Percentiles rank a stretch among this genome's conserved stretches.
phyloP scores from a whole-genome alignment of 805 yeast genomes.

The Yamadazyma olivae region DNA sequence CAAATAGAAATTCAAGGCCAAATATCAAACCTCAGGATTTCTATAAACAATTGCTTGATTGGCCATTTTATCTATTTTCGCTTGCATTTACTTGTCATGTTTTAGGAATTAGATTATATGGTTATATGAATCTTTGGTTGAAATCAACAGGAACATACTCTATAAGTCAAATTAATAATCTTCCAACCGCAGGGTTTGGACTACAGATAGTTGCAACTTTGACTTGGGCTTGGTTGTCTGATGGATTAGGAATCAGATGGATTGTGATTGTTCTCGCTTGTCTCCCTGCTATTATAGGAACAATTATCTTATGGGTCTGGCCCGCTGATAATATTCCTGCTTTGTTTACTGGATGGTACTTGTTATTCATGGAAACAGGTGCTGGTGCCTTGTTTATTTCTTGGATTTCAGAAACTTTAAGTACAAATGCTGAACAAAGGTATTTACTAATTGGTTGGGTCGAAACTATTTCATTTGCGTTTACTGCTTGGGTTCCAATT shows the following conservation, averaged over 20 bases:
- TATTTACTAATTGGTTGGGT: constrained; percentile 15
- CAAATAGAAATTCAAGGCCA: constrained; percentile 5
- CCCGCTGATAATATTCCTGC: constrained; percentile 12
- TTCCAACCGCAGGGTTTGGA: constrained; percentile 9
- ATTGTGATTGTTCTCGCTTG: constrained; percentile 6
- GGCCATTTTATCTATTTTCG: constrained; percentile 6
- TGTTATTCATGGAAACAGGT: constrained; percentile 12
- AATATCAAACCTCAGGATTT: constrained; percentile 2
- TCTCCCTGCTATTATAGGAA: constrained; percentile 11
- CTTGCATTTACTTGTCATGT: constrained; percentile 4
- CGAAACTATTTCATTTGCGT: constrained; percentile 25
- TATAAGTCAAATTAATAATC: constrained; percentile 4
- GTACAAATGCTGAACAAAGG: constrained; percentile 9
- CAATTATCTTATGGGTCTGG: constrained; percentile 17
- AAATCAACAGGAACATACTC: constrained; percentile 5
- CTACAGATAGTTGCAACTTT: constrained; percentile 7
- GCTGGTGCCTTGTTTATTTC: constrained; percentile 11
- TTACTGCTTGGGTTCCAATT: constrained; percentile 32
- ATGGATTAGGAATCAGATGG: constrained; percentile 8
- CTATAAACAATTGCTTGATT: neutral
- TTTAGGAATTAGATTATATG: constrained; percentile 6
- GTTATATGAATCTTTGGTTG: constrained; percentile 11
- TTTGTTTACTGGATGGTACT: constrained; percentile 17
- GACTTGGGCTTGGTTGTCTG: constrained; percentile 10
- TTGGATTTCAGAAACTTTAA: constrained; percentile 10